Evolutionary conservation across 2,329 filamentous ascomycete species (phyloP), one percentile per base, ranked within the genome.

Genomic region (Drechslerella stenobrocha): DNA sequence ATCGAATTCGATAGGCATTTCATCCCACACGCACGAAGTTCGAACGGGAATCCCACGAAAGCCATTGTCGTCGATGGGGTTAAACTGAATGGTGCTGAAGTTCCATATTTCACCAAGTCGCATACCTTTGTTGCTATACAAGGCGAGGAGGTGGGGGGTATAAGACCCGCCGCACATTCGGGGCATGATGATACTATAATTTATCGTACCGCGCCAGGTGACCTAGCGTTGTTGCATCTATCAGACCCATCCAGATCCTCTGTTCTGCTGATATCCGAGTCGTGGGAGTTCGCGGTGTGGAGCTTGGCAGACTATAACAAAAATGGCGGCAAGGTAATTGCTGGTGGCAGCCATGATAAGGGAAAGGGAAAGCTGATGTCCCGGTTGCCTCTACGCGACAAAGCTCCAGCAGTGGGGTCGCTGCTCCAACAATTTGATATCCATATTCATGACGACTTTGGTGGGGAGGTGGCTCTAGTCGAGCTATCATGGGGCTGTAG

Each of bases 361-460:
- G 28, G 37, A 2, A 30, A 64, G 9, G 22, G 40, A 9, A 50
- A 48, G 15, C 13, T 18, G 13, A 42, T 42, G 9, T 13, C 13
- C 4, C 15, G 37, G 9, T 42, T 18, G 37, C 22, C 37, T 7
- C 13, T 20, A 18, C n/a, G n/a, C n/a, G n/a, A n/a, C n/a, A n/a
- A n/a, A n/a, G n/a, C n/a, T n/a, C n/a, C n/a, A n/a, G n/a, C n/a
- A n/a, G n/a, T n/a, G n/a, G n/a, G n/a, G n/a, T n/a, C n/a, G n/a
- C n/a, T n/a, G n/a, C n/a, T n/a, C n/a, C n/a, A 52, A 4, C 44
- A 26, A 13, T 67, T 67, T 20, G 35, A 46, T 3, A 28, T 67
- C 9, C 52, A 60, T 13, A 23, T 67, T 15, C 63, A 67, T 15
- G 46, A 40, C 24, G 63, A 67, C 28, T 67, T 56, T 42, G 63